These are phyloP conservation scores for Cyathus striatus DNA, from an alignment of 768 basidiomycete genomes.

Conservation along the genomic window DNA sequence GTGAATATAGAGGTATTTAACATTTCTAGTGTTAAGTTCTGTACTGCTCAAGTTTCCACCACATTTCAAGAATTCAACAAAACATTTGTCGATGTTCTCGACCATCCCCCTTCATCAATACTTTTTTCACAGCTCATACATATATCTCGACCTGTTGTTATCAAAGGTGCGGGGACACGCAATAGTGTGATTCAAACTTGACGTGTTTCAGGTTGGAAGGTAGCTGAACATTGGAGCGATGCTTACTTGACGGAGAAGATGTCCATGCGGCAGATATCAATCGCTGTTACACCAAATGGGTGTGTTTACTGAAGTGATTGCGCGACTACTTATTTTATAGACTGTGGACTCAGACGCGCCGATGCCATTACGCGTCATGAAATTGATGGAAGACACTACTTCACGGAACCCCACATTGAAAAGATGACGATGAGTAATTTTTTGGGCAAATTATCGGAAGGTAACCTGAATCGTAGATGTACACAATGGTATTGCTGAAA, in stretches of 20 bases:
- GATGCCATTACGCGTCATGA: slow-evolving; percentile 65
- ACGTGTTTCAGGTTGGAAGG: too few relatives aligned
- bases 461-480: background rate
- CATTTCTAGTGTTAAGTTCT: too few relatives aligned
- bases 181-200: slow-evolving; percentile 36
- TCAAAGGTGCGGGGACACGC: slow-evolving; percentile 55
- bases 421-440: slow-evolving; percentile 62
- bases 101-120: slow-evolving; percentile 55
- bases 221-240: slow-evolving; percentile 60
- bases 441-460: slow-evolving; percentile 23
- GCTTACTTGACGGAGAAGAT: slow-evolving; percentile 55
- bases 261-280: slow-evolving; percentile 51
- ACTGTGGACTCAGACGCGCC: slow-evolving; percentile 47
- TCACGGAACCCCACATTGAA: slow-evolving; percentile 69
- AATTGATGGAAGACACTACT: slow-evolving; percentile 55
- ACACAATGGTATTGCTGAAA: background rate
- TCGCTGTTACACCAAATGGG: slow-evolving; percentile 86
- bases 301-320: slow-evolving; percentile 24
- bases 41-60: too few relatives aligned
- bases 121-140: slow-evolving; percentile 68
- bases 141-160: slow-evolving; percentile 67
- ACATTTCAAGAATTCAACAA: slow-evolving; percentile 75
- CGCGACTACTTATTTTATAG: background rate
- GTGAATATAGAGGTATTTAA: slow-evolving; percentile 35
- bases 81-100: slow-evolving; percentile 39